A percentile compares a stretch with the other conserved stretches of the same genome.
Conservation (phyloP, 345 rosid genomes). For the Pistacia atlantica region DNA sequence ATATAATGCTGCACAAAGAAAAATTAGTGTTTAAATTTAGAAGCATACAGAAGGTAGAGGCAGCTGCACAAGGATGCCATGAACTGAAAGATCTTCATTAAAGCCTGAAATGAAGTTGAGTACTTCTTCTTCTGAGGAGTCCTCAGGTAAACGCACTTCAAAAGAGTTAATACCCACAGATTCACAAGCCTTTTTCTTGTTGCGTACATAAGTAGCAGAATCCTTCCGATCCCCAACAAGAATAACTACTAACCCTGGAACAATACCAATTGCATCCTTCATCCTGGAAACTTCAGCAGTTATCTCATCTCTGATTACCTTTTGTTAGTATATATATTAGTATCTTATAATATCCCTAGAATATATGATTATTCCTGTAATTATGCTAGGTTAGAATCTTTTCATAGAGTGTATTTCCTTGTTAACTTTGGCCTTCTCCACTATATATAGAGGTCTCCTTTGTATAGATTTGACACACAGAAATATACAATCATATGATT, state of each 20-base stretch:
- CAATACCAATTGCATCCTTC: slow-evolving; percentile 71
- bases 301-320: slow-evolving; percentile 62
- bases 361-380: too few relatives aligned
- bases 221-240: slow-evolving; percentile 86
- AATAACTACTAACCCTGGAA: slow-evolving; percentile 85
- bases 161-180: slow-evolving; percentile 76
- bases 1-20: not conserved
- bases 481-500: too few relatives aligned
- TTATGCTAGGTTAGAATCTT: too few relatives aligned
- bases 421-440: too few relatives aligned
- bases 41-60: slow-evolving; percentile 75
- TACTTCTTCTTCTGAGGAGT: slow-evolving; percentile 65
- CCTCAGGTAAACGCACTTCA: slow-evolving; percentile 61
- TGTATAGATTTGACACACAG: too few relatives aligned
- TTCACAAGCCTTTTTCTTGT: slow-evolving; percentile 88
- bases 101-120: slow-evolving; percentile 56
- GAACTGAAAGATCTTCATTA: slow-evolving; percentile 70
- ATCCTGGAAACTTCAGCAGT: slow-evolving; percentile 61
- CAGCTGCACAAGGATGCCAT: slow-evolving; percentile 92
- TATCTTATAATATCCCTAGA: too few relatives aligned
- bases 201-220: slow-evolving; percentile 81
- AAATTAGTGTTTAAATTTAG: slow-evolving; percentile 16
- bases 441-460: too few relatives aligned
- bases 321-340: too few relatives aligned
- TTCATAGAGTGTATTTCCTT: too few relatives aligned